Evolutionary conservation across 1,284 basidiomycete genomes (phyloP), one percentile per base, ranked within the genome.

Genomic region (Phellopilus nigrolimitatus): DNA sequence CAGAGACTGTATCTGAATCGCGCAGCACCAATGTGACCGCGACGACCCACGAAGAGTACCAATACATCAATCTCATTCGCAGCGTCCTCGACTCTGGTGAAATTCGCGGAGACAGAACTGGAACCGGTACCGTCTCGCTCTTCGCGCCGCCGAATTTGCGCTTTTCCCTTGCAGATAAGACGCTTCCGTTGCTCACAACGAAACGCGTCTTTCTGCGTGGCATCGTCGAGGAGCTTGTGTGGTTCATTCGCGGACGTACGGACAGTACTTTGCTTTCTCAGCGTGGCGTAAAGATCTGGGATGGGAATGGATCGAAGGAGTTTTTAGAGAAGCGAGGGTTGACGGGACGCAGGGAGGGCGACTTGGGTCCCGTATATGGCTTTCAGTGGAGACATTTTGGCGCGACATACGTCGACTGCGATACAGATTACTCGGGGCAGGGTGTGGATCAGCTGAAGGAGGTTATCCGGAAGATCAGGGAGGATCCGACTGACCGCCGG

Each of bases 301-400:
- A 97, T 64, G 95, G 94, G 0, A 99, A 99, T 61, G 95, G 93
- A 5, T 89, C 87, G 9, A 79, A 85, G 57, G 87, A 82, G 55
- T 99, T 95, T 61, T 71, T 99, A 31, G 90, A 94, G 61, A 79
- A 79, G 52, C 76, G 92, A 15, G 95, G 95, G 0, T 71, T 99
- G 15, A 75, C 74, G 0, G 84, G 95, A 62, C 74, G 94, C n/a
- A 71, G 88, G 1, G 88, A 92, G 63, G 97, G 95, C 5, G 95
- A 98, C 66, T 70, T 99, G 1, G 95, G 95, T 0, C 95, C 97
- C 0, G 92, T 99, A 1, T 99, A 99, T 65, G 95, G 95, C 0
- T 99, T 99, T 66, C 95, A 99, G 63, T 99, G 97, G 95, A 76
- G 95, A 49, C 95, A 98, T 67, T 99, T 98, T 68, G 95, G 97